phyloP scores from a whole-genome alignment of 441 rosid genomes.

The California macrophylla region DNA sequence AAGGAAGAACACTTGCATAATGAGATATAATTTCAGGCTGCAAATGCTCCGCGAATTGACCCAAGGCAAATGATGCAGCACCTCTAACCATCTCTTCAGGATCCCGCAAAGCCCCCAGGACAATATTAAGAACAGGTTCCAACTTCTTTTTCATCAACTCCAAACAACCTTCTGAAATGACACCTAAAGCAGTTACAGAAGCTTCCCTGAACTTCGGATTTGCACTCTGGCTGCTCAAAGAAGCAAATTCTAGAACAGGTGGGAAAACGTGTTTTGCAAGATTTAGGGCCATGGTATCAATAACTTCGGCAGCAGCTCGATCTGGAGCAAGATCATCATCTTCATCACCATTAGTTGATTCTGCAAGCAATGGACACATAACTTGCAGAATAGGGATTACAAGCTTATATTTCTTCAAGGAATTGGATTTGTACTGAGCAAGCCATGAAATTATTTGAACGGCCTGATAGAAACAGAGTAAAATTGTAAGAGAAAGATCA shows the following conservation, averaged over 20 bases:
- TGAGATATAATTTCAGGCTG: constrained; percentile 90
- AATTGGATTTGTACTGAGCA: constrained; percentile 84
- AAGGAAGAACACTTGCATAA: constrained; percentile 80
- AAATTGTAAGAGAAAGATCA: constrained; percentile 11
- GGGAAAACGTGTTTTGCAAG: constrained; percentile 77
- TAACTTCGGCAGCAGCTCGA: constrained; percentile 99
- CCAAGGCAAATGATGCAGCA: constrained; percentile 95
- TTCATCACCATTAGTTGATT: constrained; percentile 59
- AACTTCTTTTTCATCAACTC: constrained; percentile 75
- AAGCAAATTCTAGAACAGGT: constrained; percentile 79
- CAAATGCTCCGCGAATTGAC: constrained; percentile 94
- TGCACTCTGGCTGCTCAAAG: constrained; percentile 54
- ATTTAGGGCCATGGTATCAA: constrained; percentile 90
- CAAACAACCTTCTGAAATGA: constrained; percentile 87
- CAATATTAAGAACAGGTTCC: constrained; percentile 72
- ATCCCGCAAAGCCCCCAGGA: constrained; percentile 79
- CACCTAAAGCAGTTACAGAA: constrained; percentile 86
- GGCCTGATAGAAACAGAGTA: constrained; percentile 49
- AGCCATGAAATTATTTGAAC: constrained; percentile 98
- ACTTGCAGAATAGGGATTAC: constrained; percentile 87
- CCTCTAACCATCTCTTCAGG: constrained; percentile 96
- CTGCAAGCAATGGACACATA: constrained; percentile 93
- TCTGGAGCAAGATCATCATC: constrained; percentile 98
- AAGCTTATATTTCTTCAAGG: constrained; percentile 81
- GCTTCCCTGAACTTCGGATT: constrained; percentile 92